These are phyloP conservation scores for Elsinoe fawcettii DNA, from an alignment of 2,329 filamentous ascomycete species.

Conservation along the genomic window DNA sequence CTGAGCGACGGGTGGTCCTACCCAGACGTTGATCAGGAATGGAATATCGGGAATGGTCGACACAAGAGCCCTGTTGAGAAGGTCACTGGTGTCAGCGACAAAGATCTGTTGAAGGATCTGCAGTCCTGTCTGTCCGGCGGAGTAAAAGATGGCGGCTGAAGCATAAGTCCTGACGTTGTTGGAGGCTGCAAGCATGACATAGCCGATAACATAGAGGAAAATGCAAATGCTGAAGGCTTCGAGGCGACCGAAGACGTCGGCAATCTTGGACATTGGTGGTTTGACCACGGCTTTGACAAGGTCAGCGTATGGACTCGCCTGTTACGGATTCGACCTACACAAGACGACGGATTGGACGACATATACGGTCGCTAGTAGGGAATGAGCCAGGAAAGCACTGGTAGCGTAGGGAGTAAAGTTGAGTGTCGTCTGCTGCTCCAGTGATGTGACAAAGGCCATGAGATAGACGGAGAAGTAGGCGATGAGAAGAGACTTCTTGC, in stretches of 20 bases:
- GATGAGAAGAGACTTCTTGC: slow-evolving; percentile 38
- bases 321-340: slow-evolving; percentile 33
- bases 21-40: slow-evolving; percentile 55
- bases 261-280: slow-evolving; percentile 54
- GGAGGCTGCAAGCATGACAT: slow-evolving; percentile 50
- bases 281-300: slow-evolving; percentile 46
- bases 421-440: slow-evolving; percentile 57
- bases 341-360: slow-evolving; percentile 59
- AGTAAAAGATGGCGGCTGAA: slow-evolving; percentile 54
- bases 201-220: slow-evolving; percentile 49
- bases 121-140: slow-evolving; percentile 52
- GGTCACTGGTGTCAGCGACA: slow-evolving; percentile 54
- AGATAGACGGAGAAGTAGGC: slow-evolving; percentile 42
- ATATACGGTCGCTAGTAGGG: slow-evolving; percentile 56
- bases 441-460: slow-evolving; percentile 59
- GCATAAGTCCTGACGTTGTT: slow-evolving; percentile 49
- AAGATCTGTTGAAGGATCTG: slow-evolving; percentile 58
- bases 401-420: slow-evolving; percentile 58
- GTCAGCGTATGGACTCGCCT: slow-evolving; percentile 8
- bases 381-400: slow-evolving; percentile 56
- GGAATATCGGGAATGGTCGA: slow-evolving; percentile 52
- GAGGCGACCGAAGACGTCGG: slow-evolving; percentile 55
- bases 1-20: slow-evolving; percentile 47
- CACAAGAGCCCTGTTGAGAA: slow-evolving; percentile 53
- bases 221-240: slow-evolving; percentile 51